A percentile compares a stretch with the other conserved stretches of the same genome.
phyloP scores from a whole-genome alignment of 352 stramenopile genomes.

The Phytopythium oedochilum region DNA sequence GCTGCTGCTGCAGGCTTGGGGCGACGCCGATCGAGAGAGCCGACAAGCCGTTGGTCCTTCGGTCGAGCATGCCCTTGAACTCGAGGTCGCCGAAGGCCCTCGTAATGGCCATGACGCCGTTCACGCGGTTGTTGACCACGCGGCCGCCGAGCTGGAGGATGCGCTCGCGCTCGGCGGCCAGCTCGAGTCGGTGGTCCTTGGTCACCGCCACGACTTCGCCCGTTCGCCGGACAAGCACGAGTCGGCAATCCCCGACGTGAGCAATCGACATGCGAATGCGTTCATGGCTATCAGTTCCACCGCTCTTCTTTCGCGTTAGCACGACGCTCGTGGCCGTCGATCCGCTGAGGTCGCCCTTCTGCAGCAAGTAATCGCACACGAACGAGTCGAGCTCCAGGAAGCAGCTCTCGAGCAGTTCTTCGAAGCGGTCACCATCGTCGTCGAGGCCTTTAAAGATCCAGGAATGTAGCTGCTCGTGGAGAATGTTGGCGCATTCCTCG shows the following conservation, averaged over 20 bases:
- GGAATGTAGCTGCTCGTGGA: constrained; percentile 70
- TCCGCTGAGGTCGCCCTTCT: constrained; percentile 70
- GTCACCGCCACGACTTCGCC: constrained; percentile 47
- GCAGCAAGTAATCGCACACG: constrained; percentile 62
- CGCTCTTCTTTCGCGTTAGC: constrained; percentile 14
- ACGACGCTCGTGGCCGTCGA: constrained; percentile 70
- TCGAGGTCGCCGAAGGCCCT: constrained; percentile 80
- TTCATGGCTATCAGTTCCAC: too few relatives aligned
- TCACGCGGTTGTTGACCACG: constrained; percentile 81
- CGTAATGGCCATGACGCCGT: constrained; percentile 83
- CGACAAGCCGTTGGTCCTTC: constrained; percentile 7
- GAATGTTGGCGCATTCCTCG: constrained; percentile 61
- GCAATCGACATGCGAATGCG: constrained; percentile 15
- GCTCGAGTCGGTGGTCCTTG: constrained; percentile 59
- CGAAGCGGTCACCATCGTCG: neutral
- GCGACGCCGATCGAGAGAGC: constrained; percentile 13
- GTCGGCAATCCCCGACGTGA: constrained; percentile 75
- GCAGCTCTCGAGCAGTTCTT: constrained; percentile 30
- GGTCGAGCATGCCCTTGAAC: constrained; percentile 56
- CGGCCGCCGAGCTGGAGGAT: constrained; percentile 50
- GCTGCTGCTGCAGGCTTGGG: constrained; percentile 24
- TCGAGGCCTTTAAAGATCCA: constrained; percentile 37
- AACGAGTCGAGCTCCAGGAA: constrained; percentile 67
- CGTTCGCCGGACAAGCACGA: constrained; percentile 43
- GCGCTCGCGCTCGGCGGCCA: constrained; percentile 37